Base-by-base conservation (phyloP, 306 rosid species). In the Dryas alaskensis region DNA sequence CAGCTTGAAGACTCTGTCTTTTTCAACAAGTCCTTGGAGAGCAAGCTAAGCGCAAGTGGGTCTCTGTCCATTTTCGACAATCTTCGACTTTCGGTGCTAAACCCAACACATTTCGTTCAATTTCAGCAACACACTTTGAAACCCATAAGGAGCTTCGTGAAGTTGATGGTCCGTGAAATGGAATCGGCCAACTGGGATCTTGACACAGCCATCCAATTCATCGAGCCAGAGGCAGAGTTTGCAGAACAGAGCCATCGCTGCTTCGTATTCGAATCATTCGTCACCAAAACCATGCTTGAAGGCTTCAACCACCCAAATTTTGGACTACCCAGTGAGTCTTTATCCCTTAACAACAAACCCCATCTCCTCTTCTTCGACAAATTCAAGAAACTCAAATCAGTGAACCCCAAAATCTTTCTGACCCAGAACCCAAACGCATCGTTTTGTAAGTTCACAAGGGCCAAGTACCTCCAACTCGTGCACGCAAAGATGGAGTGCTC, bases 401-500 rank as follows among this genome's bases (percentile, higher is more conserved):
- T 75, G 46, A 88, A 80, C 72, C 69, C 92, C 0, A 89, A 78
- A 46, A 74, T 78, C 6, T 79, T 80, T 47, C 75, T 92, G 4
- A 45, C 86, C 25, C 84, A 84, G 71, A 83, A 87, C 68, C 95
- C 89, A 31, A 84, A 78, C 65, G 83, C 98, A 0, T 72, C 86
- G 0, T 88, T 91, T 43, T 75, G 87, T 0, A 86, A 67, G 62
- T 89, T 94, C 77, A 47, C 86, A 0, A 86, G 89, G 65, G 73
- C 86, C 53, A 94, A 94, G 85, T 94, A 89, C 65, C 82, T 87
- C 43, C 89, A 88, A 46, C 76, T 89, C 10, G 90, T 91, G 45
- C 97, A 93, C 51, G 93, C 97, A 31, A 93, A 93, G 69, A 94
- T 94, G 99, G 99, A 94, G 77, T 91, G 97, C 50, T 94, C 99